A percentile compares a stretch with the other conserved stretches of the same genome.
Conservation (phyloP, 176 grass and related monocot species). For the Thinopyrum elongatum region DNA sequence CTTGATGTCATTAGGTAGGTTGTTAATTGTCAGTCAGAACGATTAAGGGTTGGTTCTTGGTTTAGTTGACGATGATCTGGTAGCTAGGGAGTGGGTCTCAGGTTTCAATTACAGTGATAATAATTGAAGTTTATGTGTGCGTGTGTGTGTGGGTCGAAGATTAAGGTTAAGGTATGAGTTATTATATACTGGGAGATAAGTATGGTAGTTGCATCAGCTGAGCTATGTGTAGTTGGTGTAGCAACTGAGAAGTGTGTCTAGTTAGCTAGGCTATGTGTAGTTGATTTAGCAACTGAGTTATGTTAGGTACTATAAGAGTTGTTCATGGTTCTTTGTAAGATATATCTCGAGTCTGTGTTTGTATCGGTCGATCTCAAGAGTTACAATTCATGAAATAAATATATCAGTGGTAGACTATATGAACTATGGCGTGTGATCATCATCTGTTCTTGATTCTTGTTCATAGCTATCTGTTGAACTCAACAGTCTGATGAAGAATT, state of each 20-base stretch:
- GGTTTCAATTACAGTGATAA: neutral
- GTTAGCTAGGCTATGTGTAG: neutral
- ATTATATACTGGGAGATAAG: neutral
- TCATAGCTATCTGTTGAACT: neutral
- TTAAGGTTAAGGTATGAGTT: neutral
- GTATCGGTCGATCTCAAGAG: neutral
- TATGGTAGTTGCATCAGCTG: neutral
- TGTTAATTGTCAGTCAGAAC: neutral
- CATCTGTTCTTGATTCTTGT: neutral
- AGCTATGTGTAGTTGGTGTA: neutral
- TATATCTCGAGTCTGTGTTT: neutral
- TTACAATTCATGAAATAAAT: neutral
- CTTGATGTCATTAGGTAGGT: constrained; percentile 15
- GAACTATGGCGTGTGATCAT: neutral
- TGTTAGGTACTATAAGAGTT: neutral
- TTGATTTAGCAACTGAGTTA: neutral
- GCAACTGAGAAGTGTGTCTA: neutral
- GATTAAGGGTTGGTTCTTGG: constrained; percentile 1
- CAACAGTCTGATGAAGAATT: no score
- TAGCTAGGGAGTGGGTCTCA: neutral
- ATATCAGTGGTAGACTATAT: neutral
- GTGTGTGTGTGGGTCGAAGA: neutral
- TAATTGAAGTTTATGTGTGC: constrained; percentile 17
- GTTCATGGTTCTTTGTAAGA: neutral
- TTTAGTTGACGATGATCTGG: neutral